Evolutionary conservation across 768 basidiomycete species (phyloP).

Genomic region (Tylopilus balloui): DNA sequence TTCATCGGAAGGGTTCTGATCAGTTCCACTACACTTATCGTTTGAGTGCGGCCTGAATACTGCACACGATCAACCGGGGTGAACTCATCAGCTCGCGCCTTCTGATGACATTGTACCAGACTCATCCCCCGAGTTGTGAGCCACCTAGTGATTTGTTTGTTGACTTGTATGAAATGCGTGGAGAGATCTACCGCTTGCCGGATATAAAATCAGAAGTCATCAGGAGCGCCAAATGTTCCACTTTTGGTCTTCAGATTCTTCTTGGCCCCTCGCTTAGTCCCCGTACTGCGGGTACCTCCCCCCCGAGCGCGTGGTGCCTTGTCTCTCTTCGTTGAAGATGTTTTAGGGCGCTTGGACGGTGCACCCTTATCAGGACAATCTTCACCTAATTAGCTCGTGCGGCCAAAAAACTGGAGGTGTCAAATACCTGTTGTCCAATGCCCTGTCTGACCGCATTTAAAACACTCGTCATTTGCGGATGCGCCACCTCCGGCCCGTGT

Average conservation of each 20-base stretch:
- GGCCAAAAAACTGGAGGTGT: background rate
- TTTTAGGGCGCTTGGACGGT: conserved; percentile 27
- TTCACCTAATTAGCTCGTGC: conserved; percentile 5
- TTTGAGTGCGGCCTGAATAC: no score
- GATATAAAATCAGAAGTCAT: conserved; percentile 21
- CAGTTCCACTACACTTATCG: no score
- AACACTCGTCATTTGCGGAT: conserved; percentile 33
- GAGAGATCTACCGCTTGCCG: background rate
- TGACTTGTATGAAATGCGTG: background rate
- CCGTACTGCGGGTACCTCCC: conserved; percentile 18
- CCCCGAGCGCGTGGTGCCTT: conserved; percentile 26
- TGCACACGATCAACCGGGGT: no score
- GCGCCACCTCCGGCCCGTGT: conserved; percentile 1
- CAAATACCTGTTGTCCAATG: conserved; percentile 57
- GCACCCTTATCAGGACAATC: conserved; percentile 25
- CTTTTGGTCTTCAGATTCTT: conserved; percentile 30
- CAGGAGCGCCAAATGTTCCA: conserved; percentile 32
- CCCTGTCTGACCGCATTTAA: conserved; percentile 53
- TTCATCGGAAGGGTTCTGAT: no score
- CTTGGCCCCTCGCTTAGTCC: conserved; percentile 25
- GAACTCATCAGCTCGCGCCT: background rate
- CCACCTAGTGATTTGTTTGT: background rate
- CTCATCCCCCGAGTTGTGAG: background rate
- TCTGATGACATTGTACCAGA: background rate
- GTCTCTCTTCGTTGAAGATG: conserved; percentile 21